Evolutionary conservation across 2,329 filamentous ascomycete species (phyloP).

Genomic region (Macrophomina phaseolina): DNA sequence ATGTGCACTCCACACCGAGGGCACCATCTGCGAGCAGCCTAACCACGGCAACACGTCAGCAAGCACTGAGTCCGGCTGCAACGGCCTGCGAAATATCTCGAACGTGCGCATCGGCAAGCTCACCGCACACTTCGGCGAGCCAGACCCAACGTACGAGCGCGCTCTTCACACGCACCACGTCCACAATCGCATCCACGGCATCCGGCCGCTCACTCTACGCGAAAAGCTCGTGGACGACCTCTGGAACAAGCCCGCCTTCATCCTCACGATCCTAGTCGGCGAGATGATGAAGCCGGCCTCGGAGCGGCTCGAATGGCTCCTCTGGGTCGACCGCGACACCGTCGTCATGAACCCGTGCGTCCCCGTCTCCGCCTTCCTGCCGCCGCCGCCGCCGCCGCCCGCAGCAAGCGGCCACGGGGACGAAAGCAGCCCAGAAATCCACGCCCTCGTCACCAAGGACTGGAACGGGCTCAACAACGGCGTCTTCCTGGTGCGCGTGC

Average conservation of each 20-base stretch:
- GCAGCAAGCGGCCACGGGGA: constrained; percentile 25
- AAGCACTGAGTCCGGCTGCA: no score
- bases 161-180: constrained; percentile 49
- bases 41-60: no score
- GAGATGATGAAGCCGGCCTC: constrained; percentile 46
- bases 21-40: no score
- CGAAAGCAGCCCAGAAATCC: not conserved
- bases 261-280: constrained; percentile 47
- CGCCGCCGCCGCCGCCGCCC: constrained; percentile 31
- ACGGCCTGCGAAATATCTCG: not conserved
- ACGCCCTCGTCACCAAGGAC: constrained; percentile 46
- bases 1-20: no score
- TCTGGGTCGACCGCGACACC: constrained; percentile 54
- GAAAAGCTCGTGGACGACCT: constrained; percentile 49
- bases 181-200: constrained; percentile 49
- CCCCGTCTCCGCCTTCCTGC: constrained; percentile 48
- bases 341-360: constrained; percentile 52
- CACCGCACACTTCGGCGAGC: not conserved
- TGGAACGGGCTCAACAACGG: constrained; percentile 52
- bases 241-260: constrained; percentile 54
- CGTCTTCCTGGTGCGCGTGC: constrained; percentile 49
- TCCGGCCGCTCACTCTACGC: constrained; percentile 50
- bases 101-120: not conserved
- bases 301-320: constrained; percentile 50
- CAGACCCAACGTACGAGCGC: constrained; percentile 45